Conservation (phyloP, 176 grass and related monocot genomes). For the bread wheat (Triticum aestivum) region DNA sequence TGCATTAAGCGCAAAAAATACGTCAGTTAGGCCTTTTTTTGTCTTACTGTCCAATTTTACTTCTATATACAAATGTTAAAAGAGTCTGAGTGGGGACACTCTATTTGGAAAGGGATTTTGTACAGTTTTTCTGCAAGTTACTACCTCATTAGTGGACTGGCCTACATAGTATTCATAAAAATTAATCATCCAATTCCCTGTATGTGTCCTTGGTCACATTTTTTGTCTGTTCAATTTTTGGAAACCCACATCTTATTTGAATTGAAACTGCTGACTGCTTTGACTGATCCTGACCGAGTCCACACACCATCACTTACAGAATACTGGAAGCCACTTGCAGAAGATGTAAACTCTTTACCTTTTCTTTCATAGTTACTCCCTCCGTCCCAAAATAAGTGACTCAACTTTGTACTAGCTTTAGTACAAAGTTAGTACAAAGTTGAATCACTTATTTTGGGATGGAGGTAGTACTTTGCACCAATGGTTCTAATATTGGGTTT, state of each 20-base stretch:
- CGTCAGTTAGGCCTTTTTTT: not conserved
- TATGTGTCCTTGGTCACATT: not conserved
- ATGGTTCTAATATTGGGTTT: not conserved
- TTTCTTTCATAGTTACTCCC: not conserved
- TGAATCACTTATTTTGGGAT: no score
- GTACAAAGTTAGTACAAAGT: no score
- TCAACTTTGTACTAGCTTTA: no score
- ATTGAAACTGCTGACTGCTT: not conserved
- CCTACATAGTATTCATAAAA: not conserved
- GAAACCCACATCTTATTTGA: slow-evolving; percentile 13
- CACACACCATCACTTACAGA: slow-evolving; percentile 23
- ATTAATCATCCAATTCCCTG: not conserved
- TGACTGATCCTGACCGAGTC: slow-evolving; percentile 17
- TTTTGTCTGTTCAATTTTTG: not conserved
- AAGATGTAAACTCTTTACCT: slow-evolving; percentile 52
- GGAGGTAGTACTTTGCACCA: not conserved
- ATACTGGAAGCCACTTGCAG: slow-evolving; percentile 29
- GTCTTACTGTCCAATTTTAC: no score
- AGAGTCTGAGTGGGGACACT: not conserved
- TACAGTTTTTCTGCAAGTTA: not conserved
- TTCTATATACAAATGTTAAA: not conserved
- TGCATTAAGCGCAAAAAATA: not conserved
- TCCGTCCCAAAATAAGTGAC: no score
- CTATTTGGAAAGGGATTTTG: not conserved
- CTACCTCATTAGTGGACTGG: not conserved